These are phyloP conservation scores for Tremella mesenterica DNA, from an alignment of 768 basidiomycete genomes.

Conservation along the genomic window DNA sequence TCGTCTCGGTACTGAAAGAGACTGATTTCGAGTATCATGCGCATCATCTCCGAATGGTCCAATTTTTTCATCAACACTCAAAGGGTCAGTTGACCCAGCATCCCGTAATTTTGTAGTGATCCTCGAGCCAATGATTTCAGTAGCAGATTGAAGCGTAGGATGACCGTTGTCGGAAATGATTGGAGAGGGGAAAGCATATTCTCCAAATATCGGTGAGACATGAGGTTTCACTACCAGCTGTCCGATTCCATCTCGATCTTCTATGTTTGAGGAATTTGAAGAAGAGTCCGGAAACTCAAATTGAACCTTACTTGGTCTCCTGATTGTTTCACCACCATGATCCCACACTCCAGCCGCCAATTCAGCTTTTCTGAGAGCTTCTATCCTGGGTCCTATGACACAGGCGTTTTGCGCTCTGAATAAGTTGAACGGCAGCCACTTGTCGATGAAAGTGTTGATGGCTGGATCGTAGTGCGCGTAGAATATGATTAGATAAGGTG, in stretches of 20 bases:
- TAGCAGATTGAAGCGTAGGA: too few relatives aligned
- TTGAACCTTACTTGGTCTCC: constrained; percentile 43
- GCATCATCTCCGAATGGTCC: too few relatives aligned
- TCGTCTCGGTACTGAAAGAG: background rate
- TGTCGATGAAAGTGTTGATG: constrained; percentile 40
- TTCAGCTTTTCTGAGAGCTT: constrained; percentile 9
- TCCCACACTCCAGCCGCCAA: background rate
- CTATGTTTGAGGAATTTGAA: too few relatives aligned
- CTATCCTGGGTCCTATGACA: constrained; percentile 29
- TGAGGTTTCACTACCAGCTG: too few relatives aligned
- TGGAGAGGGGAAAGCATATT: background rate
- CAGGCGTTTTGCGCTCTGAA: constrained; percentile 44
- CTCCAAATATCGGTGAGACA: background rate
- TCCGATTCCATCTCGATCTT: too few relatives aligned
- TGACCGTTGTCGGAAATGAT: too few relatives aligned
- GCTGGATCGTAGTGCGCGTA: constrained; percentile 42
- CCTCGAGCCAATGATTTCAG: too few relatives aligned
- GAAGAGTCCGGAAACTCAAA: constrained; percentile 22
- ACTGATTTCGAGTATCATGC: too few relatives aligned
- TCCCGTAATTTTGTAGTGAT: too few relatives aligned
- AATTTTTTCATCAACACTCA: too few relatives aligned
- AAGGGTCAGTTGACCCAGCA: too few relatives aligned
- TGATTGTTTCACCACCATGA: background rate
- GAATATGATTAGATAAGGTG: constrained; percentile 43
- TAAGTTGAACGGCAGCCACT: constrained; percentile 43